A percentile compares a stretch with the other conserved stretches of the same genome.
Conservation (phyloP, 306 rosid species). For the Leucaena leucocephala region DNA sequence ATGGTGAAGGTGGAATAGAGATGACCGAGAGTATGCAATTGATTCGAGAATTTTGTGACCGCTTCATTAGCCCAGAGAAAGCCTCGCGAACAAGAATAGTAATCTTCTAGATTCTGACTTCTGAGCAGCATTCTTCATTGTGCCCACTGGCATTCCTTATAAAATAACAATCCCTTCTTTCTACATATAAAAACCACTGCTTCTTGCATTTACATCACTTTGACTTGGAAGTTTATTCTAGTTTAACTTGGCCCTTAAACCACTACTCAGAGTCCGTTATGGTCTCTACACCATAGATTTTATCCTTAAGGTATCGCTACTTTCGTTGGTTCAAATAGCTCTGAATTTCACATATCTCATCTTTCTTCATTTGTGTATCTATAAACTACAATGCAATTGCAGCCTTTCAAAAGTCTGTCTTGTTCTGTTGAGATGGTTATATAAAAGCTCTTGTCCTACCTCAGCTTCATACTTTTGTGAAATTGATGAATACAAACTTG, state of each 20-base stretch:
- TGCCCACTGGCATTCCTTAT: constrained; percentile 21
- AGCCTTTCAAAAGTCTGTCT: constrained; percentile 2
- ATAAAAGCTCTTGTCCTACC: constrained; percentile 19
- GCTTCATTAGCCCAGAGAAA: constrained; percentile 63
- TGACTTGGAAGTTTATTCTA: constrained; percentile 16
- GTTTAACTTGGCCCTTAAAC: background rate
- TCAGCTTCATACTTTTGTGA: constrained; percentile 33
- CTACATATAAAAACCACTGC: background rate
- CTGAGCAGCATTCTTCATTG: constrained; percentile 25
- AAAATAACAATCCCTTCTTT: constrained; percentile 18
- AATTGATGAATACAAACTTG: constrained; percentile 41
- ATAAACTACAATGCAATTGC: background rate
- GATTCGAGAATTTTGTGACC: constrained; percentile 82
- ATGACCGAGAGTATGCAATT: constrained; percentile 93
- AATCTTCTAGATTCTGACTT: constrained; percentile 42
- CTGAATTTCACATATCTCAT: constrained; percentile 3
- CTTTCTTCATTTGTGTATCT: constrained; percentile 13
- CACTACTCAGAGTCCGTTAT: background rate
- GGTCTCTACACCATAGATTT: background rate
- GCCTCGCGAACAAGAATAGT: constrained; percentile 76
- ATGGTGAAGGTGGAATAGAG: constrained; percentile 97
- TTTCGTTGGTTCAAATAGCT: constrained; percentile 30
- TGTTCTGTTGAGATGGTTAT: constrained; percentile 31
- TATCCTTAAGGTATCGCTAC: background rate
- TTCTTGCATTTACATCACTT: constrained; percentile 22